phyloP scores from a whole-genome alignment of 371 early-diverging fungal genomes.

The Saksenaea vasiformis region DNA sequence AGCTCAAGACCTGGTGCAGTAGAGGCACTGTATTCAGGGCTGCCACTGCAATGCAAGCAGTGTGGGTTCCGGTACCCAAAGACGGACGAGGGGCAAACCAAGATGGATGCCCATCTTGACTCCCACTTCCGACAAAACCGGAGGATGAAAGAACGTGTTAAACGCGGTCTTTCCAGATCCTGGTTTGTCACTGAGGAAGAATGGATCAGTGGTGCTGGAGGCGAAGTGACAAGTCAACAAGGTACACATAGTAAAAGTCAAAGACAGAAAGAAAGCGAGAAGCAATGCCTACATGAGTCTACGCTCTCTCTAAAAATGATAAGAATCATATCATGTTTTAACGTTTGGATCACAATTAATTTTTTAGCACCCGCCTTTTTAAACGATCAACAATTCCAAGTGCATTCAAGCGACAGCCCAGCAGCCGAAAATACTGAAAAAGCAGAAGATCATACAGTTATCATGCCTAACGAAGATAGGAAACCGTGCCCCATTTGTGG shows the following conservation, averaged over 20 bases:
- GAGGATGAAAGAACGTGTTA: slow-evolving; percentile 74
- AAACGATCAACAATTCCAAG: slow-evolving; percentile 23
- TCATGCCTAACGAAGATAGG: slow-evolving; percentile 54
- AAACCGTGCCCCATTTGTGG: slow-evolving; percentile 84
- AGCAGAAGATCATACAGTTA: slow-evolving; percentile 36
- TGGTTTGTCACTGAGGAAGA: slow-evolving; percentile 83
- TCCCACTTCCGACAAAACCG: slow-evolving; percentile 94
- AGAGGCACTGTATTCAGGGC: slow-evolving; percentile 72
- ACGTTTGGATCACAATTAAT: neutral
- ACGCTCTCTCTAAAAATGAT: too few relatives aligned
- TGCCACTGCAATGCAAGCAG: slow-evolving; percentile 85
- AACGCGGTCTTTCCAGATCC: slow-evolving; percentile 76
- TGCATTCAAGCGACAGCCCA: slow-evolving; percentile 17
- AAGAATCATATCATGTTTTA: neutral
- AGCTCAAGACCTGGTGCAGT: slow-evolving; percentile 62
- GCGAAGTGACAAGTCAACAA: slow-evolving; percentile 51
- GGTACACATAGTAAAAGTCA: slow-evolving; percentile 20
- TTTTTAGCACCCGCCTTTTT: slow-evolving; percentile 42
- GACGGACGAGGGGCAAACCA: slow-evolving; percentile 66
- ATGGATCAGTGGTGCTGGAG: slow-evolving; percentile 51
- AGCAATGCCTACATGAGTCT: neutral
- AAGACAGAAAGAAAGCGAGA: slow-evolving; percentile 6
- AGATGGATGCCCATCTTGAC: slow-evolving; percentile 87
- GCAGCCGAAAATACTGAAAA: slow-evolving; percentile 19
- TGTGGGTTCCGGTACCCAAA: slow-evolving; percentile 86